Conservation (phyloP, 106 monocot genomes). For the Apostasia shenzhenica region DNA sequence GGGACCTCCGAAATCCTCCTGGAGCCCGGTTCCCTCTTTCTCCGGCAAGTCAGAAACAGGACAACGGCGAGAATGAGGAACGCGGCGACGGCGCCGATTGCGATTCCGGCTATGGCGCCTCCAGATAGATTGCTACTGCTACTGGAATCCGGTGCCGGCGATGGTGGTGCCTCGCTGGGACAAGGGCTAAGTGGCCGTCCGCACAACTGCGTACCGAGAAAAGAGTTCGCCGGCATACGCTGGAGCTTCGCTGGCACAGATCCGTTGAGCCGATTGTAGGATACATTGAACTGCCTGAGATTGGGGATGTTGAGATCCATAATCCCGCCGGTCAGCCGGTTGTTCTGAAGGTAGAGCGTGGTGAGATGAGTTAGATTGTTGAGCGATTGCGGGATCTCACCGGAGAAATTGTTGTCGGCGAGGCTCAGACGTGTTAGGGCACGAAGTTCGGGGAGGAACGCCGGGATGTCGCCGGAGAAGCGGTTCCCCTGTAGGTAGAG, state of each 20-base stretch:
- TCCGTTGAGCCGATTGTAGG: constrained; percentile 46
- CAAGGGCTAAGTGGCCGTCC: constrained; percentile 38
- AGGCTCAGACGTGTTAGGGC: constrained; percentile 26
- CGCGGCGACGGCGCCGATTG: constrained; percentile 30
- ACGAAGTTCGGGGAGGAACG: constrained; percentile 7
- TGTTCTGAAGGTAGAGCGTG: constrained; percentile 31
- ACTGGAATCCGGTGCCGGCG: constrained; percentile 6
- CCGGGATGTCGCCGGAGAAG: constrained; percentile 28
- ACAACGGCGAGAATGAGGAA: constrained; percentile 25
- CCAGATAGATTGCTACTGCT: constrained; percentile 46
- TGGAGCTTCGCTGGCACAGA: constrained; percentile 42
- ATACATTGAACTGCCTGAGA: constrained; percentile 53
- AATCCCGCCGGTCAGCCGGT: constrained; percentile 36
- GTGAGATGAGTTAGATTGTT: constrained; percentile 25
- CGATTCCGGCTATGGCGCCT: constrained; percentile 83
- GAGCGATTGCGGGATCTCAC: constrained; percentile 19
- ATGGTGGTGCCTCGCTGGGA: constrained; percentile 25
- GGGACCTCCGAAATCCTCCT: constrained; percentile 19
- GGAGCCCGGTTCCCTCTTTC: constrained; percentile 1
- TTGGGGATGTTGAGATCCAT: constrained; percentile 29
- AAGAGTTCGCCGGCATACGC: constrained; percentile 20
- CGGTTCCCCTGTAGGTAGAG: constrained; percentile 31
- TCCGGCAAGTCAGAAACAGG: constrained; percentile 40
- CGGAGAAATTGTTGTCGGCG: constrained; percentile 32
- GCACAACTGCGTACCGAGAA: constrained; percentile 41